Evolutionary conservation across 352 stramenopile species (phyloP).

Genomic region (Plasmopara viticola): DNA sequence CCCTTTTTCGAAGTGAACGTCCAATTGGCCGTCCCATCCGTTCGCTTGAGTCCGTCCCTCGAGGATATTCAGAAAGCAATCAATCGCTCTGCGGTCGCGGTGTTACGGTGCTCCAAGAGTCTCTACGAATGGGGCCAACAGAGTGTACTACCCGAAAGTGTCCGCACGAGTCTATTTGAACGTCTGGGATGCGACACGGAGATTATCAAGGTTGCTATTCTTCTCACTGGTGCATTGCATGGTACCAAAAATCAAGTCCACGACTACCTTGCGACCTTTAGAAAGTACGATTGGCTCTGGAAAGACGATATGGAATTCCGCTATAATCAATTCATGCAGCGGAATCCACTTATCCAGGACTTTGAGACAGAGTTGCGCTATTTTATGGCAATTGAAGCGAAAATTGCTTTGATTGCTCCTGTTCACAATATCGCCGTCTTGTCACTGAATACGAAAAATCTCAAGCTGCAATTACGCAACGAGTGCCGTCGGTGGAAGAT

Average conservation of each 20-base stretch:
- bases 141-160: conserved; percentile 41
- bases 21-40: conserved; percentile 73
- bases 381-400: conserved; percentile 75
- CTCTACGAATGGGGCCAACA: conserved; percentile 79
- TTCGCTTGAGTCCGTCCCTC: conserved; percentile 69
- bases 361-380: conserved; percentile 76
- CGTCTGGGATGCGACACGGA: conserved; percentile 81
- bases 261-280: conserved; percentile 77
- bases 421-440: conserved; percentile 85
- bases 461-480: conserved; percentile 82
- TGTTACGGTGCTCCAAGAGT: conserved; percentile 77
- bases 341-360: conserved; percentile 73
- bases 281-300: conserved; percentile 88
- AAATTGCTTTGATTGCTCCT: conserved; percentile 70
- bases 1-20: conserved; percentile 87
- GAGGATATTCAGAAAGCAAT: conserved; percentile 85
- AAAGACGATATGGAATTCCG: conserved; percentile 85
- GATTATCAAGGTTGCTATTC: conserved; percentile 84
- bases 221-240: conserved; percentile 77
- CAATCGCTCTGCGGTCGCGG: conserved; percentile 70
- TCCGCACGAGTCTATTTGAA: conserved; percentile 66
- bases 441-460: conserved; percentile 81
- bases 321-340: conserved; percentile 82
- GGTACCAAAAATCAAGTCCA: conserved; percentile 83
- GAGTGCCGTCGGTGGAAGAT: conserved; percentile 85